These are phyloP conservation scores for Canavalia ensiformis DNA, from an alignment of 306 rosid species.

Conservation along the genomic window DNA sequence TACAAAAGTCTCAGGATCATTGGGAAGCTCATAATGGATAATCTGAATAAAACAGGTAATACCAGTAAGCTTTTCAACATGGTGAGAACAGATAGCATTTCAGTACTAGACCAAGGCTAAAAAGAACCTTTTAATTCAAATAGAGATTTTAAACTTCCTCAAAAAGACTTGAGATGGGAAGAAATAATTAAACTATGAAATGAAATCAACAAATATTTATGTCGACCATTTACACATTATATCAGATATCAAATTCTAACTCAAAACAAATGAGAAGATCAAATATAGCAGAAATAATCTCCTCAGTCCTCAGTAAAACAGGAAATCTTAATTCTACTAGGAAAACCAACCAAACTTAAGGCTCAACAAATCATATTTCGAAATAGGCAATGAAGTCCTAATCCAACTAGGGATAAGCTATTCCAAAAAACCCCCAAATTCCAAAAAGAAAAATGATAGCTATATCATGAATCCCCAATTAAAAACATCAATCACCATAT, in stretches of 20 bases:
- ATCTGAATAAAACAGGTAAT: slow-evolving; percentile 58
- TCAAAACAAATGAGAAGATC: background rate
- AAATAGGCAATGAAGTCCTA: background rate
- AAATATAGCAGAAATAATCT: slow-evolving; percentile 21
- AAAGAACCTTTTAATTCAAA: slow-evolving; percentile 38
- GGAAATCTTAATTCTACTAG: background rate
- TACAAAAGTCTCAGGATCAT: slow-evolving; percentile 98
- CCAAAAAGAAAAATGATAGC: background rate
- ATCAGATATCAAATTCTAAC: slow-evolving; percentile 19
- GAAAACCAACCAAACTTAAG: slow-evolving; percentile 8
- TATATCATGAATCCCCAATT: slow-evolving; percentile 29
- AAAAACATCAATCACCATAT: slow-evolving; percentile 3
- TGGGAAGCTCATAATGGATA: slow-evolving; percentile 98
- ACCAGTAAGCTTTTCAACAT: slow-evolving; percentile 34
- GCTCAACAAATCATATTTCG: slow-evolving; percentile 7
- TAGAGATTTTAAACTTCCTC: slow-evolving; percentile 30
- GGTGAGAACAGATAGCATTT: slow-evolving; percentile 40
- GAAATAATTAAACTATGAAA: slow-evolving; percentile 34
- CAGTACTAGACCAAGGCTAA: slow-evolving; percentile 24
- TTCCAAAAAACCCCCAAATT: slow-evolving; percentile 21
- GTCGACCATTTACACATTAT: background rate
- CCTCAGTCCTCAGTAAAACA: slow-evolving; percentile 11
- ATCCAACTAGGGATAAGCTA: slow-evolving; percentile 9
- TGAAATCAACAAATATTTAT: background rate
- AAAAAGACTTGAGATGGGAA: slow-evolving; percentile 19